phyloP scores from a whole-genome alignment of 1,284 basidiomycete species.

The Cerrena zonata region DNA sequence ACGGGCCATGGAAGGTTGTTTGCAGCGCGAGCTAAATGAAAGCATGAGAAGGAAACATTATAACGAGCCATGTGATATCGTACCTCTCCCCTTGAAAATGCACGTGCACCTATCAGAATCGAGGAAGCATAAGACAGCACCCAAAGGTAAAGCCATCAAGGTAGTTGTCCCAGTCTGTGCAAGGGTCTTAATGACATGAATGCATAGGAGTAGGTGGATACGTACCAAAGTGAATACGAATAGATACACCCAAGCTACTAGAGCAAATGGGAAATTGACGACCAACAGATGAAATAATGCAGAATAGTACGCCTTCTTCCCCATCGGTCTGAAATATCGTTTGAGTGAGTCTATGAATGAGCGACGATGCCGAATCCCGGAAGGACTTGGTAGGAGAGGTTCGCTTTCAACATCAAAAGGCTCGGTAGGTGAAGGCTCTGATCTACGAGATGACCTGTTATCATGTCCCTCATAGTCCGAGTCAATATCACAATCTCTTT shows the following conservation, averaged over 20 bases:
- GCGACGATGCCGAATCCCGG: too few species aligned
- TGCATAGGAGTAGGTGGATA: slow-evolving; percentile 13
- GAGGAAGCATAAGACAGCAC: slow-evolving; percentile 69
- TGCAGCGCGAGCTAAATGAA: slow-evolving; percentile 56
- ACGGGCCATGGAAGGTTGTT: slow-evolving; percentile 61
- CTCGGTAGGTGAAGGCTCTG: slow-evolving; percentile 11
- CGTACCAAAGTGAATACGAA: slow-evolving; percentile 73
- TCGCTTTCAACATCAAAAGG: slow-evolving; percentile 1
- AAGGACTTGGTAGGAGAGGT: slow-evolving; percentile 1
- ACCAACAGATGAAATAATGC: slow-evolving; percentile 62
- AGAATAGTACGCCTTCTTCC: slow-evolving; percentile 48
- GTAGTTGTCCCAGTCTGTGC: slow-evolving; percentile 67
- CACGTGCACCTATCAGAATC: slow-evolving; percentile 65
- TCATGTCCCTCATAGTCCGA: slow-evolving; percentile 23
- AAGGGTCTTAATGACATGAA: neutral
- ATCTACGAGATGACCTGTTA: slow-evolving; percentile 1
- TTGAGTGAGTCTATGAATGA: too few species aligned
- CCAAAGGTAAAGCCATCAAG: slow-evolving; percentile 69
- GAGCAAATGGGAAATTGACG: slow-evolving; percentile 70
- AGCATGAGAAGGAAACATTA: neutral
- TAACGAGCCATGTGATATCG: slow-evolving; percentile 15
- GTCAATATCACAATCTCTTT: slow-evolving; percentile 36
- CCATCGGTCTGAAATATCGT: slow-evolving; percentile 60
- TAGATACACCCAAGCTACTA: slow-evolving; percentile 65
- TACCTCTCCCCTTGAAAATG: slow-evolving; percentile 66